Percentiles rank a stretch among this genome's conserved stretches.
Conservation (phyloP, 2,329 filamentous ascomycete species). For the Neophaeococcomyces mojaviensis region DNA sequence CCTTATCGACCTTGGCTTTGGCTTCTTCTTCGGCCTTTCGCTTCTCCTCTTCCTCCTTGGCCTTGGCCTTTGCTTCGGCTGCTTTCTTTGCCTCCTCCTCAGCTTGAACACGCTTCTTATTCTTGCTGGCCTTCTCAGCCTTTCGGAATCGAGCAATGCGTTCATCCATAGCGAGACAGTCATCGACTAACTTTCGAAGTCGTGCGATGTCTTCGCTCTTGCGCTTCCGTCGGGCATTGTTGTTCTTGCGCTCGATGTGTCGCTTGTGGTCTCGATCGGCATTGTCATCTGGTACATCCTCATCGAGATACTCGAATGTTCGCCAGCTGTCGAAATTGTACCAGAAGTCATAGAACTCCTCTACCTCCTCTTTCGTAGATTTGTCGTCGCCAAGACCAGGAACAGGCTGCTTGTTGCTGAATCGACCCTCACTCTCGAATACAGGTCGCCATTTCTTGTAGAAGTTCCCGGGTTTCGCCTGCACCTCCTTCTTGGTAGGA, state of each 20-base stretch:
- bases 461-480: conserved; percentile 66
- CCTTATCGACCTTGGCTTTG: conserved; percentile 74
- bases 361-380: conserved; percentile 79
- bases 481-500: conserved; percentile 80
- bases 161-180: conserved; percentile 75
- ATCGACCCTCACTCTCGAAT: conserved; percentile 86
- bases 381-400: conserved; percentile 79
- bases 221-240: conserved; percentile 96
- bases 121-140: conserved; percentile 85
- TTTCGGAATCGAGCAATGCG: conserved; percentile 97
- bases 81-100: conserved; percentile 86
- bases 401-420: conserved; percentile 85
- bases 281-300: conserved; percentile 97
- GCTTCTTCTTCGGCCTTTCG: conserved; percentile 77
- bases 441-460: conserved; percentile 90
- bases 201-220: conserved; percentile 96
- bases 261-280: conserved; percentile 99
- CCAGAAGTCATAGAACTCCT: conserved; percentile 98
- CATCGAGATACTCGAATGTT: conserved; percentile 94
- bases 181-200: conserved; percentile 82
- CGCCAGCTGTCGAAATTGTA: conserved; percentile 99
- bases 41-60: conserved; percentile 76
- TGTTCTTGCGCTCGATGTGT: conserved; percentile 96
- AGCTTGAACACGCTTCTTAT: conserved; percentile 84
- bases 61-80: conserved; percentile 73